Conservation (phyloP, 2,329 filamentous ascomycete species). For the Kalmusia sp. region DNA sequence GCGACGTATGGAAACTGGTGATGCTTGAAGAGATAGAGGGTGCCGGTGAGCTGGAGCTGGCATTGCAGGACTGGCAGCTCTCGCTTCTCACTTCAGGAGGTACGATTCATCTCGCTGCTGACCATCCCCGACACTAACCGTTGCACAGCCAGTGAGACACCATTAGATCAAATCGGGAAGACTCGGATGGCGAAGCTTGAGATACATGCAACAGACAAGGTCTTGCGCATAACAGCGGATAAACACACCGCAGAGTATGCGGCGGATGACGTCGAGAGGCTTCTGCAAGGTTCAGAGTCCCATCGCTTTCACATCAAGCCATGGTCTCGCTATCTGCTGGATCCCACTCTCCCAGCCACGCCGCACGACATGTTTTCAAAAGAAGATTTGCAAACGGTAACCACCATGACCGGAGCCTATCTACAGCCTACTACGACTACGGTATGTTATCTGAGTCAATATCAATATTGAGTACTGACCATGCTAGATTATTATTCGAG, state of each 20-base stretch:
- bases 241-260: slow-evolving; percentile 45
- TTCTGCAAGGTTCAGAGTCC: slow-evolving; percentile 24
- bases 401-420: slow-evolving; percentile 30
- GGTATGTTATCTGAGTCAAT: slow-evolving; percentile 18
- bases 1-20: slow-evolving; percentile 39
- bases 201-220: slow-evolving; percentile 26
- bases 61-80: slow-evolving; percentile 42
- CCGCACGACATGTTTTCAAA: slow-evolving; percentile 21
- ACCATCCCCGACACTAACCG: slow-evolving; percentile 7
- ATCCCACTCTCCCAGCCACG: background rate
- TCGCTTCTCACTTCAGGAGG: slow-evolving; percentile 36
- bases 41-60: slow-evolving; percentile 44
- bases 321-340: slow-evolving; percentile 27
- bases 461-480: slow-evolving; percentile 8
- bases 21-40: slow-evolving; percentile 46
- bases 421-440: slow-evolving; percentile 24
- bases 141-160: slow-evolving; percentile 22
- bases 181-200: slow-evolving; percentile 40
- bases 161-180: slow-evolving; percentile 36
- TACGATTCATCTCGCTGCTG: slow-evolving; percentile 7
- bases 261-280: slow-evolving; percentile 40
- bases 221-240: slow-evolving; percentile 47
- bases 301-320: slow-evolving; percentile 26
- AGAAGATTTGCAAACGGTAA: slow-evolving; percentile 24
- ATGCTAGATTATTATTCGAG: slow-evolving; percentile 36